Base-by-base conservation (phyloP, 108 stramenopile genomes). In the Skeletonema marinoi region DNA sequence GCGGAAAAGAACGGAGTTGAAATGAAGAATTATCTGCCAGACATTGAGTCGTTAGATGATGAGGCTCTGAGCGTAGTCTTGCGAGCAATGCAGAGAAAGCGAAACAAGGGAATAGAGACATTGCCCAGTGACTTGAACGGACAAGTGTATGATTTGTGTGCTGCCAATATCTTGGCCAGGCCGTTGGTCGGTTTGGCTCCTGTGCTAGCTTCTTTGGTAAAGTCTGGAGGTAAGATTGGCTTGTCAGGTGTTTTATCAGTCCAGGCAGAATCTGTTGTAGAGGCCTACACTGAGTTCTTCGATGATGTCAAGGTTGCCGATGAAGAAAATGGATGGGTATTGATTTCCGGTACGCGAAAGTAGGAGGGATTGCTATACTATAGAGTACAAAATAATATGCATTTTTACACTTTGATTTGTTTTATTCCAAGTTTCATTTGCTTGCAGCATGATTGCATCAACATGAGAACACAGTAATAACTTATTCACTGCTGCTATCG, bases 161-260 rank as follows among this genome's bases (percentile, higher is more conserved):
- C 84, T 29, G 93, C 93, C 39, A 94, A 94, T 66, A 92, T 94
- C 58, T 78, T 94, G 68, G 93, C 93, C 19, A 79, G 69, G 11
- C 91, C 91, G 0, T 65, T 94, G 60, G 79, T 92, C 0, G 56
- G 63, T 1, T 60, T 94, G 61, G 90, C 91, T 25, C 84, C 87
- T 11, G 82, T 72, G 10, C 73, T 94, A 59, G 88, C 88, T 6
- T 50, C 67, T 25, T 65, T 92, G 61, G 74, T 92, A 6, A 75
- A 78, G 58, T 82, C 92, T 16, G 89, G 90, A 21, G 91, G 86
- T 16, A 65, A 68, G 60, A 69, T 94, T 59, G 93, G 91, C 19
- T 67, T 94, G 50, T 89, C 88, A 13, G 93, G 93, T 16, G 87
- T 94, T 10, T 76, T 92, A 72, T 65, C 74, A 13, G 38, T 74